These are phyloP conservation scores for Acmispon strigosus DNA, from an alignment of 306 rosid species.

Conservation along the genomic window DNA sequence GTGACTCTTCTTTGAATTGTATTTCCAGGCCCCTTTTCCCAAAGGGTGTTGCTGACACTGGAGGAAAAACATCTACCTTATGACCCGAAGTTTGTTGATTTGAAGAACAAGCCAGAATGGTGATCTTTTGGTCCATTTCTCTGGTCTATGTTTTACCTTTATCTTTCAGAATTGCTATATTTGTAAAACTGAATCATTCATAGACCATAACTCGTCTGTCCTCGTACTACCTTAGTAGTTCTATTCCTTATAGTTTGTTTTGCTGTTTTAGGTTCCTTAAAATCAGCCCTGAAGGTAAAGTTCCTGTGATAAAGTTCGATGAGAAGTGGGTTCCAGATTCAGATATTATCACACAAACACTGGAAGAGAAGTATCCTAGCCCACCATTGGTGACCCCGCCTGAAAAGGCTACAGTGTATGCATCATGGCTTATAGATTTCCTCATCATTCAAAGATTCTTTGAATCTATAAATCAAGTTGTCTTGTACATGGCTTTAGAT, in stretches of 20 bases:
- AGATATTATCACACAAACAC: slow-evolving; percentile 63
- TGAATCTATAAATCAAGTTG: background rate
- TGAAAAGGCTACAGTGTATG: slow-evolving; percentile 76
- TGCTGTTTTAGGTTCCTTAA: slow-evolving; percentile 59
- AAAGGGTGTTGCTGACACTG: slow-evolving; percentile 77
- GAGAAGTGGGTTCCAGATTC: slow-evolving; percentile 94
- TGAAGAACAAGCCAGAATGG: slow-evolving; percentile 86
- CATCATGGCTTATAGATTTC: slow-evolving; percentile 7
- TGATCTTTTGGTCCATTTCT: slow-evolving; percentile 29
- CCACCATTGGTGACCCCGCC: slow-evolving; percentile 79
- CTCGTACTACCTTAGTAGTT: background rate
- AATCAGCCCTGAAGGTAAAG: slow-evolving; percentile 71
- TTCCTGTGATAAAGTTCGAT: slow-evolving; percentile 69
- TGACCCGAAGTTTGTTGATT: slow-evolving; percentile 74
- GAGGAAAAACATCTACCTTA: slow-evolving; percentile 89
- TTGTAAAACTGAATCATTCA: background rate
- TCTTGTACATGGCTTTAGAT: background rate
- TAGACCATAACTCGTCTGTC: background rate
- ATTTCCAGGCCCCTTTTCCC: slow-evolving; percentile 77
- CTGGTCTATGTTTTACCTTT: background rate
- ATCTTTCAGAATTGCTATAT: background rate
- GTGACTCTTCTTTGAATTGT: background rate
- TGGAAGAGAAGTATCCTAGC: slow-evolving; percentile 86
- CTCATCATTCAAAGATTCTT: background rate
- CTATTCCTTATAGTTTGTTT: slow-evolving; percentile 2